A percentile compares a stretch with the other conserved stretches of the same genome.
Conservation (phyloP, 1,284 basidiomycete species). For the Vanrija pseudolonga region DNA sequence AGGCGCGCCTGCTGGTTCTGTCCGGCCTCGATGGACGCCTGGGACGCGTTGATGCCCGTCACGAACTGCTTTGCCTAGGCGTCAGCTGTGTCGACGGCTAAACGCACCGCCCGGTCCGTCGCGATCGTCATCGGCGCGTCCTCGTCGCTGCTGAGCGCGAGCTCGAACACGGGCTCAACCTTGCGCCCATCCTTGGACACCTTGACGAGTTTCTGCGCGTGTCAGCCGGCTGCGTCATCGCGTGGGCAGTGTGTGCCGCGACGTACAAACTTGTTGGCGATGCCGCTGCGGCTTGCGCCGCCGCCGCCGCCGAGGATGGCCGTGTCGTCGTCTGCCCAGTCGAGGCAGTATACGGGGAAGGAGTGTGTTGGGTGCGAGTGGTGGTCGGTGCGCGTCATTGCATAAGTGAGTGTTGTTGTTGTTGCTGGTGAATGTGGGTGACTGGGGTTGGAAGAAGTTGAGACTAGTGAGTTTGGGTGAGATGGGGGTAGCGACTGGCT, state of each 20-base stretch:
- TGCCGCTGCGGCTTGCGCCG: slow-evolving; percentile 71
- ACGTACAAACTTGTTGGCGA: slow-evolving; percentile 86
- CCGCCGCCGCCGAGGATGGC: slow-evolving; percentile 88
- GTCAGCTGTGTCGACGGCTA: background rate
- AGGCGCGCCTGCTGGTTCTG: slow-evolving; percentile 78
- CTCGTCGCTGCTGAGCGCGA: slow-evolving; percentile 71
- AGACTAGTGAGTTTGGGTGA: too few species aligned
- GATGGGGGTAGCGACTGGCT: too few species aligned
- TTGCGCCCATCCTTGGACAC: slow-evolving; percentile 58
- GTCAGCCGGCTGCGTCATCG: background rate
- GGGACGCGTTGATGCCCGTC: slow-evolving; percentile 79
- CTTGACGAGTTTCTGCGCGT: slow-evolving; percentile 55
- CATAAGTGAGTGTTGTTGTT: too few species aligned
- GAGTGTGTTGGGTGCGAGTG: slow-evolving; percentile 66
- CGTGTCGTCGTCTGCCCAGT: slow-evolving; percentile 69
- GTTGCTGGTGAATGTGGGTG: too few species aligned
- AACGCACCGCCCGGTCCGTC: slow-evolving; percentile 59
- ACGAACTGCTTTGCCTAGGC: slow-evolving; percentile 54
- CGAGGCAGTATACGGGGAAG: slow-evolving; percentile 83
- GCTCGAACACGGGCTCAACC: slow-evolving; percentile 63
- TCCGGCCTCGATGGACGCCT: slow-evolving; percentile 60
- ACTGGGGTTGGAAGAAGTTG: too few species aligned
- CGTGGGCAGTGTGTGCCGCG: background rate
- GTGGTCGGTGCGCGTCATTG: slow-evolving; percentile 72
- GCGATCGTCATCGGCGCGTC: slow-evolving; percentile 94